Evolutionary conservation across 2,329 filamentous ascomycete species (phyloP), one percentile per base, ranked within the genome.

Genomic region (Apiospora marii): DNA sequence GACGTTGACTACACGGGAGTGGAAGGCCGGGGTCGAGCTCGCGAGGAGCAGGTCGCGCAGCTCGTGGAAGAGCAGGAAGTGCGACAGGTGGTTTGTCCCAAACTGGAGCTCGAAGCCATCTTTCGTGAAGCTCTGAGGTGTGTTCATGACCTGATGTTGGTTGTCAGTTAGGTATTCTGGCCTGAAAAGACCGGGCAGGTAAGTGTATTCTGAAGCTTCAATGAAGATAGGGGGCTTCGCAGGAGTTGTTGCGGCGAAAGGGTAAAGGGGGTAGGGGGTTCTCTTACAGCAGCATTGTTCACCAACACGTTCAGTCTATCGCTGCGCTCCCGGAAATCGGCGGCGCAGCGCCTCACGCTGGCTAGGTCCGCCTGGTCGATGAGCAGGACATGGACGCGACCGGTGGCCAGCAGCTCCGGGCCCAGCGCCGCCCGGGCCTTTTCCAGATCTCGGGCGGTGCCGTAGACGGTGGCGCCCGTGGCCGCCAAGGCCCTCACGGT

Each of bases 401-500:
- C 75, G 24, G 70, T 73, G 12, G 74, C 72, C 53, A 77, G 69
- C 3, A 81, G 73, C 41, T 78, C 74, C 49, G 76, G 74, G 2
- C 75, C 75, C 68, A 83, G 76, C 3, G 80, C 80, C 4, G 74
- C 75, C 30, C 79, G 76, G 12, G 77, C 83, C 73, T 79, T 79
- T 41, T 82, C 75, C 24, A 82, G 81, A 74, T 87, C 79, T 16
- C 86, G 82, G 1, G 81, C 85, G 2, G 85, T 85, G 13, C 83
- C 77, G 76, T 82, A 87, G 67, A 87, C 74, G 41, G 78, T 84
- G 13, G 85, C 85, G 13, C 86, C 86, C 0, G 86, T 85, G 13
- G 80, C 74, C n/a, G 78, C 74, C 4, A 88, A 75, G 2, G 84
- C 85, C 16, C 80, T 79, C 2, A 80, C 83, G 12, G 84, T 85